These are phyloP conservation scores for Sporothrix globosa DNA, from an alignment of 2,329 filamentous ascomycete species.

Conservation along the genomic window DNA sequence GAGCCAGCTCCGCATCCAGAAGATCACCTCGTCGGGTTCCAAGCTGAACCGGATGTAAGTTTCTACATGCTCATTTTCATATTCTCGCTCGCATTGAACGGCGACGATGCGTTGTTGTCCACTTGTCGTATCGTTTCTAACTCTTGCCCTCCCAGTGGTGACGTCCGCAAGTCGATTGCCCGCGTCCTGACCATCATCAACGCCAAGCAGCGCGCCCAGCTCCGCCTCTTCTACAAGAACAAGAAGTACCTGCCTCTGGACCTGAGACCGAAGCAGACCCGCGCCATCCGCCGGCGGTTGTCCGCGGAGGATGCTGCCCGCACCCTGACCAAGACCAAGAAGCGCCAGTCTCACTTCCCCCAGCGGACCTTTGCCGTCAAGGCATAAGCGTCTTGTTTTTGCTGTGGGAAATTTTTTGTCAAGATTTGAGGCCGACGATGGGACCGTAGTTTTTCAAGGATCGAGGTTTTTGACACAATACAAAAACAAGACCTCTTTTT, in stretches of 20 bases:
- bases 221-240: conserved; percentile 99
- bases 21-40: conserved; percentile 91
- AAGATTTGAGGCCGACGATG: not conserved
- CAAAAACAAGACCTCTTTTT: not conserved
- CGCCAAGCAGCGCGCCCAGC: conserved; percentile 97
- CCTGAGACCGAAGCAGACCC: conserved; percentile 97
- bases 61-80: not conserved
- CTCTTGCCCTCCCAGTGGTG: conserved; percentile 68
- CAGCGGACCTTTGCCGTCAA: conserved; percentile 99
- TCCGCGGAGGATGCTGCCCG: conserved; percentile 85
- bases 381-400: conserved; percentile 50
- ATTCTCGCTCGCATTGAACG: not conserved
- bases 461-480: not conserved
- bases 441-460: not conserved
- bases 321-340: conserved; percentile 92
- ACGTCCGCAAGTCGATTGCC: conserved; percentile 99
- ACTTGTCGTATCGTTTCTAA: conserved; percentile 30
- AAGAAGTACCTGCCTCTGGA: conserved; percentile 99
- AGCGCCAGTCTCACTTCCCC: conserved; percentile 94
- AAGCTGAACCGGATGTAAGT: conserved; percentile 98
- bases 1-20: conserved; percentile 94
- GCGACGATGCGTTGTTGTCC: not conserved
- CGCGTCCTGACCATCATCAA: conserved; percentile 99
- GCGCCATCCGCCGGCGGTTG: conserved; percentile 93
- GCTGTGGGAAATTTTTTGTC: not conserved